Evolutionary conservation across 169 alveolate genomes (phyloP).

Genomic region (Eimeria tenella): DNA sequence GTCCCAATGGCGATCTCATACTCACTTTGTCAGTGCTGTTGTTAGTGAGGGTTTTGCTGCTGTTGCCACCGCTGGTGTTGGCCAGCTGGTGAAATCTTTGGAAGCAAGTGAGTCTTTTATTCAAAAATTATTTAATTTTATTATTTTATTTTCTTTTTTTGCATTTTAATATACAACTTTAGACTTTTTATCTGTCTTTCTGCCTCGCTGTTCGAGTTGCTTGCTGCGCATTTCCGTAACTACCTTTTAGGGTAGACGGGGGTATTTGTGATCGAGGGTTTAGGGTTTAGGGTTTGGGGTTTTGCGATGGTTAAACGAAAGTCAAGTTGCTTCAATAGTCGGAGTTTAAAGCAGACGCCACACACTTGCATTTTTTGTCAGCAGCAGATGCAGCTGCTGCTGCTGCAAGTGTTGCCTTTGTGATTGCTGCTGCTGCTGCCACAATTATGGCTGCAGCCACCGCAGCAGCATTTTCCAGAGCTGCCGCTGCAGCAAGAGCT

Average conservation of each 20-base stretch:
- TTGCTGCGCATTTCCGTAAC: not conserved
- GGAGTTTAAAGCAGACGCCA: too few species aligned
- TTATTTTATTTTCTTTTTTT: not conserved
- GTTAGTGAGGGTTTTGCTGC: conserved; percentile 94
- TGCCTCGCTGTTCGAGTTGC: not conserved
- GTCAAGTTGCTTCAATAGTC: too few species aligned
- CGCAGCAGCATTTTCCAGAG: too few species aligned
- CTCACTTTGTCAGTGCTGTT: conserved; percentile 90
- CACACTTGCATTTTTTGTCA: too few species aligned
- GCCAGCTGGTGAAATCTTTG: conserved; percentile 89
- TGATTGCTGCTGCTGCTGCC: too few species aligned
- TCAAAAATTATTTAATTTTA: not conserved
- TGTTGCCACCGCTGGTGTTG: conserved; percentile 88
- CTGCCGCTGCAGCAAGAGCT: too few species aligned
- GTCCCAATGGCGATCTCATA: conserved; percentile 92
- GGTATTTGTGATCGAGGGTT: not conserved
- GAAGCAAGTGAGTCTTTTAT: conserved; percentile 84
- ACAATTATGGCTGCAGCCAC: too few species aligned
- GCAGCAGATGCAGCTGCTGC: too few species aligned
- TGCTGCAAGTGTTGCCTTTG: too few species aligned
- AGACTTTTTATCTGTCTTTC: not conserved
- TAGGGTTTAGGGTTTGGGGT: not conserved
- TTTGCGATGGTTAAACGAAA: not conserved
- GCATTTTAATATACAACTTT: not conserved
- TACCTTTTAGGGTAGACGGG: not conserved